Evolutionary conservation across 2,329 filamentous ascomycete genomes (phyloP).

Genomic region (Microcyclospora tardicrescens): DNA sequence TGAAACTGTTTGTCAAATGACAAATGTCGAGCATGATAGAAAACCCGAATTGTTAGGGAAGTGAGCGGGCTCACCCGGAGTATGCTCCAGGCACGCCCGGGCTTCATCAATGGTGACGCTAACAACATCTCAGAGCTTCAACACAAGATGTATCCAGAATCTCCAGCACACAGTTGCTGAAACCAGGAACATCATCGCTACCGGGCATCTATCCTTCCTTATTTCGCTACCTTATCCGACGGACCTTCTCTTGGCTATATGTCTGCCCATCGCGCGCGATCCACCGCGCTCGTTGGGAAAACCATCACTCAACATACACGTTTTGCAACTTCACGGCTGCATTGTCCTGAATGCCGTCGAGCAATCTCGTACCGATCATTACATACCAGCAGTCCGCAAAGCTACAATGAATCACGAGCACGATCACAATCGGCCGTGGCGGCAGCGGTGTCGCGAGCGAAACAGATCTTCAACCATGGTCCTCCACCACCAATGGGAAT

Average conservation of each 20-base stretch:
- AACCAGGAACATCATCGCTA: too few relatives aligned
- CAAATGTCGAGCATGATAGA: too few relatives aligned
- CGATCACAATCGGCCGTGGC: constrained; percentile 53
- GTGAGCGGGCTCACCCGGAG: too few relatives aligned
- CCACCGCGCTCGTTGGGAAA: constrained; percentile 22
- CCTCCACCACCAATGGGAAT: constrained; percentile 58
- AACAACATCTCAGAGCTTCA: too few relatives aligned
- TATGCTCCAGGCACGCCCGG: too few relatives aligned
- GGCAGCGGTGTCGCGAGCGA: constrained; percentile 54
- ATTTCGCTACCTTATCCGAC: background rate
- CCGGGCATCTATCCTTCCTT: too few relatives aligned
- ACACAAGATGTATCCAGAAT: too few relatives aligned
- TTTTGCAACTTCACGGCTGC: constrained; percentile 5
- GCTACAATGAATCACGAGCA: constrained; percentile 24
- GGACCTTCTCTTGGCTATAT: constrained; percentile 12
- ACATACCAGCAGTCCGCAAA: constrained; percentile 17
- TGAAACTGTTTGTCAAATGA: too few relatives aligned
- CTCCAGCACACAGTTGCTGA: too few relatives aligned
- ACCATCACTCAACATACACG: constrained; percentile 13
- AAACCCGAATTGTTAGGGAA: too few relatives aligned
- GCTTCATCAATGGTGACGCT: too few relatives aligned
- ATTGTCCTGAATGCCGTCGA: constrained; percentile 22
- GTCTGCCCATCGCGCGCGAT: constrained; percentile 21
- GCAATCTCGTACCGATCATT: constrained; percentile 15
- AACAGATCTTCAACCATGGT: constrained; percentile 58